Conservation (phyloP, 768 basidiomycete genomes). For the Postia placenta region DNA sequence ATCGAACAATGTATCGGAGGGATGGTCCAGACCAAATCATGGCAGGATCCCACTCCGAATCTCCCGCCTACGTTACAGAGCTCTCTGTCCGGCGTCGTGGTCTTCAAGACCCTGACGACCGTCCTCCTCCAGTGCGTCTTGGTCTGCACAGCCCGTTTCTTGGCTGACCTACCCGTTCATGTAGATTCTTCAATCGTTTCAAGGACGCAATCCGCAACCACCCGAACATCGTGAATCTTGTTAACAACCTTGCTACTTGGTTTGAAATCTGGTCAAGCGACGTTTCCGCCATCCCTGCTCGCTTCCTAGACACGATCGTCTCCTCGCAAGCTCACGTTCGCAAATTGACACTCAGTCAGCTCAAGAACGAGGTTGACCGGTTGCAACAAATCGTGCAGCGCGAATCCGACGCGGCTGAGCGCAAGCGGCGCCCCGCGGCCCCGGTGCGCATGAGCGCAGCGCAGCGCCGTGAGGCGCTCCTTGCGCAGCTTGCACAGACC, state of each 20-base stretch:
- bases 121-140: conserved; percentile 46
- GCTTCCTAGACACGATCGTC: conserved; percentile 17
- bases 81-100: conserved; percentile 30
- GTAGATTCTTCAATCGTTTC: conserved; percentile 25
- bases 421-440: background rate
- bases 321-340: conserved; percentile 1
- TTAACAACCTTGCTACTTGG: conserved; percentile 18
- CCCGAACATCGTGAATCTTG: conserved; percentile 13
- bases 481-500: conserved; percentile 4
- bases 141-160: background rate
- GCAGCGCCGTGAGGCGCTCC: conserved; percentile 1
- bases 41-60: conserved; percentile 20
- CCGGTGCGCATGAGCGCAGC: background rate
- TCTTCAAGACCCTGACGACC: conserved; percentile 40
- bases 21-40: conserved; percentile 22
- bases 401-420: conserved; percentile 5
- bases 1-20: conserved; percentile 27
- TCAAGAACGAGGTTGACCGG: conserved; percentile 12
- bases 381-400: conserved; percentile 22
- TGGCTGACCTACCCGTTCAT: background rate
- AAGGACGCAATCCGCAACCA: conserved; percentile 18
- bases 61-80: background rate
- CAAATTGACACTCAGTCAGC: conserved; percentile 10
- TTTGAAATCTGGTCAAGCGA: conserved; percentile 19
- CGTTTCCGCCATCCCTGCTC: conserved; percentile 12